These are phyloP conservation scores for Komagataea norvegica DNA, from an alignment of 1,139 yeast genomes.

Conservation along the genomic window DNA sequence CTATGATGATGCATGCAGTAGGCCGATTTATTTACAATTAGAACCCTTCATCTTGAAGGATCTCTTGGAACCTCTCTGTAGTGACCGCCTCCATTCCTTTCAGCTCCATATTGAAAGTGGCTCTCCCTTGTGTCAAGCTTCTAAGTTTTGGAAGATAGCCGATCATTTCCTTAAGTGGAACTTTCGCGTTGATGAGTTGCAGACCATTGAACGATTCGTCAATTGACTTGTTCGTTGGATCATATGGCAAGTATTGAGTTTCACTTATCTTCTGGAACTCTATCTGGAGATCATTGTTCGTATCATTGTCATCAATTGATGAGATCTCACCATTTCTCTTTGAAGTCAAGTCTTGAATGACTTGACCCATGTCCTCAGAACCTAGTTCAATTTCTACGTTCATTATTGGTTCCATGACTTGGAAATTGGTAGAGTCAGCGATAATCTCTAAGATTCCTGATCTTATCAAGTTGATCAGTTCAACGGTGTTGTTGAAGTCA, in stretches of 20 bases:
- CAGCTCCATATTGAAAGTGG: slow-evolving; percentile 75
- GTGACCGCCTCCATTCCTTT: slow-evolving; percentile 64
- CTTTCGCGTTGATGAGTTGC: slow-evolving; percentile 65
- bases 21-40: too few species aligned
- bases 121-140: slow-evolving; percentile 87
- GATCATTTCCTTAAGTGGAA: slow-evolving; percentile 86
- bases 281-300: slow-evolving; percentile 34
- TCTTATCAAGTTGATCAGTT: slow-evolving; percentile 43
- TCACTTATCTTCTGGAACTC: slow-evolving; percentile 52
- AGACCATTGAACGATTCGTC: slow-evolving; percentile 29
- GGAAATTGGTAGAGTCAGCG: slow-evolving; percentile 32
- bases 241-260: slow-evolving; percentile 53
- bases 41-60: slow-evolving; percentile 27
- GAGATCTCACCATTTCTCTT: slow-evolving; percentile 66
- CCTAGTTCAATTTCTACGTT: slow-evolving; percentile 61
- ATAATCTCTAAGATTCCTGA: slow-evolving; percentile 39
- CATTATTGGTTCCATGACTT: slow-evolving; percentile 86
- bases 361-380: slow-evolving; percentile 74
- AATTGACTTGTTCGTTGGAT: slow-evolving; percentile 32
- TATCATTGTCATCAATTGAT: slow-evolving; percentile 57
- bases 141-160: slow-evolving; percentile 78
- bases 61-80: slow-evolving; percentile 40
- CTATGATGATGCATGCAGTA: too few species aligned
- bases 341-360: slow-evolving; percentile 74
- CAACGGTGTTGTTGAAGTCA: slow-evolving; percentile 40